Conservation (phyloP, 192 early-diverging fungal species). For the Umbelopsis vinacea region DNA sequence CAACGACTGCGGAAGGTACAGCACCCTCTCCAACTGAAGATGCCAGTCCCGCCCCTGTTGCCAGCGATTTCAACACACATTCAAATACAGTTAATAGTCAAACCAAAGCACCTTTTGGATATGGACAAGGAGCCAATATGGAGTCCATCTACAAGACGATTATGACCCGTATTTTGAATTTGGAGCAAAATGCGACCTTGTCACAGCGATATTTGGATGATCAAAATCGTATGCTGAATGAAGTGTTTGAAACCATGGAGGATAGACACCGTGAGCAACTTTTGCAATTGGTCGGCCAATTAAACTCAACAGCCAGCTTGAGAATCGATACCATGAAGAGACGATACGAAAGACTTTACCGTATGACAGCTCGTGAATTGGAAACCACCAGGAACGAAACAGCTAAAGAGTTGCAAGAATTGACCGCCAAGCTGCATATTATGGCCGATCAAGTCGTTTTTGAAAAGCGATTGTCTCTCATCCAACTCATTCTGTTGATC, state of each 20-base stretch:
- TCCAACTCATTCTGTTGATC: conserved; percentile 41
- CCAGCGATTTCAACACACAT: conserved; percentile 26
- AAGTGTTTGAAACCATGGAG: conserved; percentile 62
- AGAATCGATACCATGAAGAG: conserved; percentile 66
- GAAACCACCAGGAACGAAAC: conserved; percentile 49
- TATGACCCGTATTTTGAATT: conserved; percentile 74
- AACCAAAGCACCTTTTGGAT: conserved; percentile 7
- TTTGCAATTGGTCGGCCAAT: conserved; percentile 63
- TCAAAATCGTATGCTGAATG: conserved; percentile 72
- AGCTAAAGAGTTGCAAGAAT: conserved; percentile 43
- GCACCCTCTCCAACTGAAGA: conserved; percentile 1
- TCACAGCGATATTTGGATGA: conserved; percentile 78
- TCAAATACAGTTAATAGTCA: conserved; percentile 7
- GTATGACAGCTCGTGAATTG: conserved; percentile 39
- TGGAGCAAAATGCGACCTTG: conserved; percentile 83
- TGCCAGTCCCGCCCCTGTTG: conserved; percentile 26
- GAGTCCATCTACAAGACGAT: conserved; percentile 92
- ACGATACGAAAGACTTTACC: conserved; percentile 52
- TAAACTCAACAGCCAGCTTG: conserved; percentile 66
- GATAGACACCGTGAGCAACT: conserved; percentile 66
- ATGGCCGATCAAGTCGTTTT: conserved; percentile 55
- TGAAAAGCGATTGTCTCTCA: conserved; percentile 47
- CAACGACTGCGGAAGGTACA: not conserved
- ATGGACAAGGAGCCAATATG: conserved; percentile 41
- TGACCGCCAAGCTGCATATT: conserved; percentile 47